Evolutionary conservation across 805 yeast species (phyloP), one percentile per base, ranked within the genome.

Genomic region (Zygosaccharomyces pseudorouxii): DNA sequence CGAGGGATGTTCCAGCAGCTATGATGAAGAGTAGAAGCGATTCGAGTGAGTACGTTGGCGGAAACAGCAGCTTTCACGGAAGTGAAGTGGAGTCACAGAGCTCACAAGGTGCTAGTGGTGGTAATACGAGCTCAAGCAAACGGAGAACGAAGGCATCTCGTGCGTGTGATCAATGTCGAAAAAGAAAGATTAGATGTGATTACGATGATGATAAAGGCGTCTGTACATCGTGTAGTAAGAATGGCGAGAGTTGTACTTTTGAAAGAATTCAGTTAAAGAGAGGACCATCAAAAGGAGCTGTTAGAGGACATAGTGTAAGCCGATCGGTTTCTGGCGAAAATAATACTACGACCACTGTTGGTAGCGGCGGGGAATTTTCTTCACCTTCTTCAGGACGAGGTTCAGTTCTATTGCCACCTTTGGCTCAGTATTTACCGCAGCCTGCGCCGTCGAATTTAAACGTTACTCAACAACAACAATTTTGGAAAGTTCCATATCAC

Each of bases 121-220:
- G 46, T 25, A 25, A 25, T 39, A 45, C 42, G 10, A 35, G 29
- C 18, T 37, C 35, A 18, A 49, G 55, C 38, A 72, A 86, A 43
- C 83, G 84, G 58, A 58, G 90, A 48, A 75, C 84, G 7, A 86
- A 86, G 62, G 89, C 85, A 0, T 83, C 89, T 1, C 66, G 95
- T 46, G 93, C 92, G 1, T 86, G 95, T 62, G 95, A 86, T 62
- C 81, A 83, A 47, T 86, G 93, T 63, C 74, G 93, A 31, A 73
- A 85, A 40, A 84, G 84, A 64, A 86, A 86, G 61, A 75, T 85
- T 19, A 73, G 79, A 47, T 86, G 95, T 67, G 81, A 85, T 62
- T 88, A 86, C 19, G 74, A 74, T 22, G 65, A 72, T 4, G 71
- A 77, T 16, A 76, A 69, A 55, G 68, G 70, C 8, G 75, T 81